Percentiles rank a stretch among this genome's conserved stretches.
Evolutionary conservation across 2,329 filamentous ascomycete genomes (phyloP).

Genomic region (Venturia oleaginea): DNA sequence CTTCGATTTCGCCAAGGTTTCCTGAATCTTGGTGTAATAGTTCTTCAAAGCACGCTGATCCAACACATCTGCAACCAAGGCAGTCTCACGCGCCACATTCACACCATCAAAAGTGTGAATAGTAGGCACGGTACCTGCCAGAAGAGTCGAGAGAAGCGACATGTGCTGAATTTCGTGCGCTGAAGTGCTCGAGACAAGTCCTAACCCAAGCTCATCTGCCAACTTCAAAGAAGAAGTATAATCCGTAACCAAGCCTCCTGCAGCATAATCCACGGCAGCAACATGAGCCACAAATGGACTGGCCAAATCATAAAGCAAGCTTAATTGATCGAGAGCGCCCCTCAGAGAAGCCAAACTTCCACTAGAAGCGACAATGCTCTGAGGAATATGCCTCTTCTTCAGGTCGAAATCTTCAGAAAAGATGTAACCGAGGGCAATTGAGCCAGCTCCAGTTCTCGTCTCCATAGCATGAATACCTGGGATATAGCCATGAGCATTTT

Average conservation of each 20-base stretch:
- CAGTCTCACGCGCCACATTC: conserved; percentile 70
- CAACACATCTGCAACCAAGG: conserved; percentile 72
- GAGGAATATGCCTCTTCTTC: conserved; percentile 81
- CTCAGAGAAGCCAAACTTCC: conserved; percentile 73
- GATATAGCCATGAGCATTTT: conserved; percentile 73
- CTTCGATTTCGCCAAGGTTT: conserved; percentile 47
- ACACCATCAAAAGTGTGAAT: conserved; percentile 86
- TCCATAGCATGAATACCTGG: conserved; percentile 74
- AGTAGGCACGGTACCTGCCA: conserved; percentile 70
- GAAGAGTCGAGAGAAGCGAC: conserved; percentile 74
- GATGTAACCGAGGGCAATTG: conserved; percentile 89
- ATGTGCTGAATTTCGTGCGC: conserved; percentile 93
- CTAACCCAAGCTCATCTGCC: conserved; percentile 83
- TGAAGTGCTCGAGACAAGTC: conserved; percentile 74
- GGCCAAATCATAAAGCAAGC: conserved; percentile 80
- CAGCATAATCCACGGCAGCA: conserved; percentile 77
- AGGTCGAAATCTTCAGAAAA: conserved; percentile 96
- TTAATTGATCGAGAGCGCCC: conserved; percentile 79
- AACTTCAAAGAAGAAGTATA: conserved; percentile 73
- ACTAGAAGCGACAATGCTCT: conserved; percentile 81
- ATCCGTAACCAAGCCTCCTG: conserved; percentile 70
- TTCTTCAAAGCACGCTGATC: conserved; percentile 61
- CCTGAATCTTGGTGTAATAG: conserved; percentile 57
- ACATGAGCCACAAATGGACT: conserved; percentile 91
- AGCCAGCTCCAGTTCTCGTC: conserved; percentile 79